A percentile compares a stretch with the other conserved stretches of the same genome.
These are phyloP conservation scores for Cyclaneusma minus DNA, from an alignment of 2,329 filamentous ascomycete species.

Conservation along the genomic window DNA sequence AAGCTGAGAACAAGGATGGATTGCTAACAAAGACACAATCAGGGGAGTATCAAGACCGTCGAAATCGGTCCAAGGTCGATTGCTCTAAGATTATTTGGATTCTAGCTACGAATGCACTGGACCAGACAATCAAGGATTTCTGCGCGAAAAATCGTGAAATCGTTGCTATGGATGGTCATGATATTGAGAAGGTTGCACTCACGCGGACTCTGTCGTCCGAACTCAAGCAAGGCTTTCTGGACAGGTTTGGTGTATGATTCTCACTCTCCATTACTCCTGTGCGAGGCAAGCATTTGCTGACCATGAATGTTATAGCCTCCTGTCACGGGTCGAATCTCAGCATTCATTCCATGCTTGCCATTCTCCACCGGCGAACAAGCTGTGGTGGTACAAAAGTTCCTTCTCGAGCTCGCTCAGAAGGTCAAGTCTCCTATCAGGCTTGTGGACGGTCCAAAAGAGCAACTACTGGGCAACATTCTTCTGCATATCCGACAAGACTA, in stretches of 20 bases:
- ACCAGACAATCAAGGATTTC: slow-evolving; percentile 23
- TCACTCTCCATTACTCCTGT: too few relatives aligned
- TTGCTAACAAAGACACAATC: slow-evolving; percentile 6
- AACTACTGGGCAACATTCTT: slow-evolving; percentile 19
- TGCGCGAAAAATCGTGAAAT: slow-evolving; percentile 16
- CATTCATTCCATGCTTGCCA: slow-evolving; percentile 26
- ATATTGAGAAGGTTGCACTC: slow-evolving; percentile 6
- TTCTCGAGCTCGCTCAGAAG: slow-evolving; percentile 20
- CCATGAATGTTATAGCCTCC: slow-evolving; percentile 16
- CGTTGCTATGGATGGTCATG: slow-evolving; percentile 9
- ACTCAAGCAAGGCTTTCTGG: slow-evolving; percentile 12
- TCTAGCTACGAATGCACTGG: slow-evolving; percentile 27
- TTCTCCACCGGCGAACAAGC: slow-evolving; percentile 24
- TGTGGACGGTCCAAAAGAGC: slow-evolving; percentile 12
- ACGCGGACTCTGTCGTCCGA: slow-evolving; percentile 11
- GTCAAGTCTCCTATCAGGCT: slow-evolving; percentile 16
- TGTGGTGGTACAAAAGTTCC: slow-evolving; percentile 25
- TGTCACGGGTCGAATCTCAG: slow-evolving; percentile 25
- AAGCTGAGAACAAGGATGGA: slow-evolving; percentile 5
- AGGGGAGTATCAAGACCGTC: slow-evolving; percentile 24
- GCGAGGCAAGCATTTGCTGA: too few relatives aligned
- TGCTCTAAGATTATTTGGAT: slow-evolving; percentile 32
- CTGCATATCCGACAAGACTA: slow-evolving; percentile 17
- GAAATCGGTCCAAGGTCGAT: slow-evolving; percentile 19
- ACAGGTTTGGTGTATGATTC: slow-evolving; percentile 11